phyloP scores from a whole-genome alignment of 495 filamentous ascomycete species.

The Peziza echinospora region DNA sequence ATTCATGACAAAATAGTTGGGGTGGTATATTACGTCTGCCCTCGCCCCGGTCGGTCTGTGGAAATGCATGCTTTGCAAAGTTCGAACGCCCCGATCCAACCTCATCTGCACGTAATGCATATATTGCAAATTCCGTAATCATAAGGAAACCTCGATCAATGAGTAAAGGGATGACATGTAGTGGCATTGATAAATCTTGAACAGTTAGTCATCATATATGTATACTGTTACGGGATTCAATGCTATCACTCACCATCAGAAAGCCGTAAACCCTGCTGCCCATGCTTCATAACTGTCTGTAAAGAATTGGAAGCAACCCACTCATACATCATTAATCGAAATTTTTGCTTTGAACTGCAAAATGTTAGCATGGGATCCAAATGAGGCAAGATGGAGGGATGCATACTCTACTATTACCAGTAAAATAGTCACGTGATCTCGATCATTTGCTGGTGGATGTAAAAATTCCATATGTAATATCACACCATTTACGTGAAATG shows the following conservation, averaged over 20 bases:
- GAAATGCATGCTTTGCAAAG: slow-evolving; percentile 16
- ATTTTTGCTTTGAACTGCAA: slow-evolving; percentile 26
- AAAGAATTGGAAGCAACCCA: slow-evolving; percentile 31
- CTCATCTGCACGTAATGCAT: slow-evolving; percentile 17
- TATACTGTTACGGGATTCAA: no score
- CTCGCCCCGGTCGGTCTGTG: slow-evolving; percentile 7
- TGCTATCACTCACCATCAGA: no score
- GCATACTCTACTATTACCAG: slow-evolving; percentile 37
- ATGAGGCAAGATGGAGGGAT: background rate
- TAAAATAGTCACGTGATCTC: slow-evolving; percentile 50
- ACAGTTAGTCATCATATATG: slow-evolving; percentile 1
- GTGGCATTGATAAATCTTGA: slow-evolving; percentile 16
- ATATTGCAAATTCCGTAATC: slow-evolving; percentile 16
- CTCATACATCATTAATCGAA: slow-evolving; percentile 47
- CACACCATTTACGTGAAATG: slow-evolving; percentile 41
- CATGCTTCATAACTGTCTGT: slow-evolving; percentile 10
- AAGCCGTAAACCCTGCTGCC: slow-evolving; percentile 14
- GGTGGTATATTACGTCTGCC: slow-evolving; percentile 11
- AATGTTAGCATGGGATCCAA: no score
- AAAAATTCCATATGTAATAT: slow-evolving; percentile 81
- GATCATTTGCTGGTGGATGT: slow-evolving; percentile 40
- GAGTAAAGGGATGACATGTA: slow-evolving; percentile 18
- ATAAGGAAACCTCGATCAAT: slow-evolving; percentile 17
- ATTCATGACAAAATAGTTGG: background rate
- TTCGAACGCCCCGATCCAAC: slow-evolving; percentile 13